These are phyloP conservation scores for Ocimum tenuiflorum DNA, from an alignment of 257 asterid genomes.

Conservation along the genomic window DNA sequence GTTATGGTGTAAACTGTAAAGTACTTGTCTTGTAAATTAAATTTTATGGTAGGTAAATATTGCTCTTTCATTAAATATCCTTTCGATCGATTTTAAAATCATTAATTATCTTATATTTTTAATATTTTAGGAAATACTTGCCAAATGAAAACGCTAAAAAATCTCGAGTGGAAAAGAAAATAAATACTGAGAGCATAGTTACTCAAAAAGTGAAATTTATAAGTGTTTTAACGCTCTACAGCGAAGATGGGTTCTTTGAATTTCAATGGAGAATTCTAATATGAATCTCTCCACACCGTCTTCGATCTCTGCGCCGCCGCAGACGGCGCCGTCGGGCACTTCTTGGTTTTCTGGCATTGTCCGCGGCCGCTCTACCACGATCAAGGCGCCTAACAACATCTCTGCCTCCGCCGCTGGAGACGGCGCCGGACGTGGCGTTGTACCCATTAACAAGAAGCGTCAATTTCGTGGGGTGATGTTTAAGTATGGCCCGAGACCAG, in stretches of 20 bases:
- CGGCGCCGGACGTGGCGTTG: slow-evolving; percentile 34
- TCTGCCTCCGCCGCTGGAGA: slow-evolving; percentile 31
- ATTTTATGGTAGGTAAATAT: too few relatives aligned
- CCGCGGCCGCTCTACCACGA: slow-evolving; percentile 58
- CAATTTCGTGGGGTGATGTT: slow-evolving; percentile 83
- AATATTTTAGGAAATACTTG: background rate
- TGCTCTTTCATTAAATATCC: too few relatives aligned
- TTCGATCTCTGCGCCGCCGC: slow-evolving; percentile 35
- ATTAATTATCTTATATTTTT: too few relatives aligned
- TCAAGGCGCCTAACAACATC: slow-evolving; percentile 37
- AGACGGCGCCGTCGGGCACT: slow-evolving; percentile 34
- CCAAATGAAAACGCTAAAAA: background rate
- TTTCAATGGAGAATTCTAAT: slow-evolving; percentile 33
- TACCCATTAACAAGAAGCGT: slow-evolving; percentile 60
- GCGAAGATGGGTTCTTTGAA: slow-evolving; percentile 21
- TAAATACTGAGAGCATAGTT: background rate
- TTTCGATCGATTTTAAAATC: background rate
- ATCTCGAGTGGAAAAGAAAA: background rate
- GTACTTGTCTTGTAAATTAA: too few relatives aligned
- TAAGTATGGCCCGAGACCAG: slow-evolving; percentile 67
- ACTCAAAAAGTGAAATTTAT: slow-evolving; percentile 7
- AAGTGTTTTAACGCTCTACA: background rate
- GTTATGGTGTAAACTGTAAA: too few relatives aligned
- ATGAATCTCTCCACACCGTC: slow-evolving; percentile 62
- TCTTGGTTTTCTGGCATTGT: slow-evolving; percentile 90